Evolutionary conservation across 78 protist species (phyloP).

Genomic region (Creolimax fragrantissima): DNA sequence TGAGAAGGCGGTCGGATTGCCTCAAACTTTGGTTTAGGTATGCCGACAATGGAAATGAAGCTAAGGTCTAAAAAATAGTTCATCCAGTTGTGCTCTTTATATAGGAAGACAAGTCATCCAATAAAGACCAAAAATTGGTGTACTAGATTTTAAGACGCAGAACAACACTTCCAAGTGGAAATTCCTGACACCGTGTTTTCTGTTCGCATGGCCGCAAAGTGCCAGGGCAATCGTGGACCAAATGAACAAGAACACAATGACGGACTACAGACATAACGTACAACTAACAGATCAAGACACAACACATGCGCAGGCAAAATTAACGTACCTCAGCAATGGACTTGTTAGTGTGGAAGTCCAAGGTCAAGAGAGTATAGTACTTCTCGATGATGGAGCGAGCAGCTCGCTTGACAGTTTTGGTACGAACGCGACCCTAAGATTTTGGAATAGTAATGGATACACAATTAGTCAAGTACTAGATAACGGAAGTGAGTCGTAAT

Average conservation of each 20-base stretch:
- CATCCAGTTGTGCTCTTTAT: too few species aligned
- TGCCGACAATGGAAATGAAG: too few species aligned
- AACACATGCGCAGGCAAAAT: not conserved
- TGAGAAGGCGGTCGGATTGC: not conserved
- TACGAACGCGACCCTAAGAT: slow-evolving; percentile 94
- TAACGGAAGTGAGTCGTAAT: too few species aligned
- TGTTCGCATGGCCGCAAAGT: not conserved
- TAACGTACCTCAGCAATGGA: slow-evolving; percentile 41
- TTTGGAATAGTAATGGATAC: not conserved
- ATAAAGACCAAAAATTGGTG: too few species aligned
- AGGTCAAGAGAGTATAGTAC: slow-evolving; percentile 92
- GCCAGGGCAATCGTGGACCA: not conserved
- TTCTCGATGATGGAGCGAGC: slow-evolving; percentile 94
- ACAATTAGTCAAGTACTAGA: not conserved
- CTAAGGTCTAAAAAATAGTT: too few species aligned
- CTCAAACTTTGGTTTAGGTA: not conserved
- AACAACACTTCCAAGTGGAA: not conserved
- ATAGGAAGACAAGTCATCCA: too few species aligned
- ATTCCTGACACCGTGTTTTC: not conserved
- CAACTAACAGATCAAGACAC: too few species aligned
- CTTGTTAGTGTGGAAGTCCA: slow-evolving; percentile 99
- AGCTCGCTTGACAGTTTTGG: slow-evolving; percentile 99
- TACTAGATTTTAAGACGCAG: too few species aligned
- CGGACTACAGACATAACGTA: too few species aligned
- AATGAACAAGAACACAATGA: too few species aligned